Conservation (phyloP, 495 filamentous ascomycete species). For the Schizothecium vesticola region DNA sequence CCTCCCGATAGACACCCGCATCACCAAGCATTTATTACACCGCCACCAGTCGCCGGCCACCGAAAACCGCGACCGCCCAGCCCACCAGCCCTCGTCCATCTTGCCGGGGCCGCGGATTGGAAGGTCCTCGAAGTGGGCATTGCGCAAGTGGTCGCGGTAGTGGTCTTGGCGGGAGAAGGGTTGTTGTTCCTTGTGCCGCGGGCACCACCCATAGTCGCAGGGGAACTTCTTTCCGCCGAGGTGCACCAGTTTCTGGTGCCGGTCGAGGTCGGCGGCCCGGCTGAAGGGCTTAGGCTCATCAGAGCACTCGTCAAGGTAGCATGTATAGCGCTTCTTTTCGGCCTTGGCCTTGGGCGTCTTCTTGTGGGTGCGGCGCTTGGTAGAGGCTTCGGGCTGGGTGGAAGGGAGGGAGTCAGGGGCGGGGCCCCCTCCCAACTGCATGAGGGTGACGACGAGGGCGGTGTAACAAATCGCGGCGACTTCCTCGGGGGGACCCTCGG, state of each 20-base stretch:
- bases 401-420: not conserved
- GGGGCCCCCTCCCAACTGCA: not conserved
- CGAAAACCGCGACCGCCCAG: conserved; percentile 5
- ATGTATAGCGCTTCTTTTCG: conserved; percentile 21
- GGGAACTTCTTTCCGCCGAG: conserved; percentile 22
- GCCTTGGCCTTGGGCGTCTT: not conserved
- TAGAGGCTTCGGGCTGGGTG: not conserved
- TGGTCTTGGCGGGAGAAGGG: conserved; percentile 43
- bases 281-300: conserved; percentile 27
- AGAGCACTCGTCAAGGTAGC: conserved; percentile 27
- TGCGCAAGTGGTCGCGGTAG: conserved; percentile 46
- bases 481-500: not conserved
- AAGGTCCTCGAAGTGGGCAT: conserved; percentile 48
- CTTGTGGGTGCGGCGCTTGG: not conserved
- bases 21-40: conserved; percentile 39
- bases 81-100: conserved; percentile 22
- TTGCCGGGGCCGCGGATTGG: conserved; percentile 21
- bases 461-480: not conserved
- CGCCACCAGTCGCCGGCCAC: conserved; percentile 43
- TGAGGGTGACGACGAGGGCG: not conserved
- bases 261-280: conserved; percentile 44
- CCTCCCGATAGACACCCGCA: conserved; percentile 27
- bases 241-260: conserved; percentile 41
- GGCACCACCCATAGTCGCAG: conserved; percentile 41
- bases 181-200: conserved; percentile 26